Conservation (phyloP, 805 yeast species). For the Candida ponderosae region DNA sequence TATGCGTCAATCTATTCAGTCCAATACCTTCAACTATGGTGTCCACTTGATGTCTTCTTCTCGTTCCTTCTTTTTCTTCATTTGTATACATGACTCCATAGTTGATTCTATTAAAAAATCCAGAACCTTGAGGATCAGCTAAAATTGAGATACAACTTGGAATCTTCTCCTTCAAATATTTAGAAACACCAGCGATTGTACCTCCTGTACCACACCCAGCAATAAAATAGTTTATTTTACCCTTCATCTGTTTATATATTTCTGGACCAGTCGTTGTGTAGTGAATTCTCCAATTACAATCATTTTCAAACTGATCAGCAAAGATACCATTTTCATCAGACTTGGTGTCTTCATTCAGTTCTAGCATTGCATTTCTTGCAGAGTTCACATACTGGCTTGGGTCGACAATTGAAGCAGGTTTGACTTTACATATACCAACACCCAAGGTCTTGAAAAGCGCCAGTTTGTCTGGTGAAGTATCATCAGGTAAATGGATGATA, state of each 20-base stretch:
- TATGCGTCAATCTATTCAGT: slow-evolving; percentile 75
- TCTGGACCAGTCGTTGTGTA: slow-evolving; percentile 88
- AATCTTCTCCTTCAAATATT: slow-evolving; percentile 50
- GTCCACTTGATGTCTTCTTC: slow-evolving; percentile 94
- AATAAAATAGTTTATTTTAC: slow-evolving; percentile 64
- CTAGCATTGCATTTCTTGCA: slow-evolving; percentile 63
- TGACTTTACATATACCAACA: slow-evolving; percentile 76
- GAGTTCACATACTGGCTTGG: slow-evolving; percentile 88
- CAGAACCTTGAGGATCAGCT: slow-evolving; percentile 97
- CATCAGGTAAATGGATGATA: slow-evolving; percentile 93
- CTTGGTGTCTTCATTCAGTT: slow-evolving; percentile 27
- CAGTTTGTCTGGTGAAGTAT: slow-evolving; percentile 80
- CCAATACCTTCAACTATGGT: slow-evolving; percentile 94
- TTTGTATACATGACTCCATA: slow-evolving; percentile 90
- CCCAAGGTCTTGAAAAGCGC: slow-evolving; percentile 67
- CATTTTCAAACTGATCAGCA: slow-evolving; percentile 95
- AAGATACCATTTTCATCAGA: slow-evolving; percentile 56
- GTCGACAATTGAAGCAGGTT: slow-evolving; percentile 94
- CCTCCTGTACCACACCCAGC: slow-evolving; percentile 98
- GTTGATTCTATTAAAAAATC: slow-evolving; percentile 76
- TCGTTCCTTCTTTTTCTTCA: slow-evolving; percentile 85
- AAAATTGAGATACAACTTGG: slow-evolving; percentile 40
- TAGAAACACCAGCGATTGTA: slow-evolving; percentile 87
- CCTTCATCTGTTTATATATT: slow-evolving; percentile 66
- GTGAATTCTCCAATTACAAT: slow-evolving; percentile 82